Conservation (phyloP, 1,284 basidiomycete species). For the Cutaneotrichosporon dermatis region DNA sequence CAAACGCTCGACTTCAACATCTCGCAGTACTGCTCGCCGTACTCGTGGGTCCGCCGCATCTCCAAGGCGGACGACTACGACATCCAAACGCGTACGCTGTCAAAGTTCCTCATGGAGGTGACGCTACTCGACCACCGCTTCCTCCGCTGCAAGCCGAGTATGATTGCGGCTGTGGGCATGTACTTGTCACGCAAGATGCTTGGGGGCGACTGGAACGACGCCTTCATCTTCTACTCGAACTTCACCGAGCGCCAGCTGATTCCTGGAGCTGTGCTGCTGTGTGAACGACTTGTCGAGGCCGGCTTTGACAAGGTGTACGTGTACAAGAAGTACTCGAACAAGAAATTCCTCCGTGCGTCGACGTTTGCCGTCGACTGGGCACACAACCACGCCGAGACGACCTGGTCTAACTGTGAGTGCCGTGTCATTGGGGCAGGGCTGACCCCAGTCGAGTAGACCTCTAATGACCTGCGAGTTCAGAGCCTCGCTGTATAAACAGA, state of each 20-base stretch:
- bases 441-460: too few species aligned
- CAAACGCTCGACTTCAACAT: conserved; percentile 87
- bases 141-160: conserved; percentile 85
- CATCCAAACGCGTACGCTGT: conserved; percentile 91
- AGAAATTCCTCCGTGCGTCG: conserved; percentile 85
- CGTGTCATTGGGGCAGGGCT: too few species aligned
- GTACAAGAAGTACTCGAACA: conserved; percentile 94
- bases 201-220: conserved; percentile 84
- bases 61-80: conserved; percentile 99
- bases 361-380: conserved; percentile 56
- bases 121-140: conserved; percentile 91
- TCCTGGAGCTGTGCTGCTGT: conserved; percentile 73
- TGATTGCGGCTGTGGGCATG: conserved; percentile 98
- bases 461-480: not conserved
- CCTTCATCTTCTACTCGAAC: conserved; percentile 89
- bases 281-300: conserved; percentile 76
- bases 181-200: conserved; percentile 89
- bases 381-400: conserved; percentile 27
- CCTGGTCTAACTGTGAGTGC: conserved; percentile 9
- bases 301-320: conserved; percentile 82
- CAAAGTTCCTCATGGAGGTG: conserved; percentile 97
- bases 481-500: not conserved
- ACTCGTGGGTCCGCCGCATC: conserved; percentile 98
- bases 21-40: conserved; percentile 97
- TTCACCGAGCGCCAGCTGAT: conserved; percentile 86